Evolutionary conservation across 352 stramenopile species (phyloP), one percentile per base, ranked within the genome.

Genomic region (Pythium phragmiticola): DNA sequence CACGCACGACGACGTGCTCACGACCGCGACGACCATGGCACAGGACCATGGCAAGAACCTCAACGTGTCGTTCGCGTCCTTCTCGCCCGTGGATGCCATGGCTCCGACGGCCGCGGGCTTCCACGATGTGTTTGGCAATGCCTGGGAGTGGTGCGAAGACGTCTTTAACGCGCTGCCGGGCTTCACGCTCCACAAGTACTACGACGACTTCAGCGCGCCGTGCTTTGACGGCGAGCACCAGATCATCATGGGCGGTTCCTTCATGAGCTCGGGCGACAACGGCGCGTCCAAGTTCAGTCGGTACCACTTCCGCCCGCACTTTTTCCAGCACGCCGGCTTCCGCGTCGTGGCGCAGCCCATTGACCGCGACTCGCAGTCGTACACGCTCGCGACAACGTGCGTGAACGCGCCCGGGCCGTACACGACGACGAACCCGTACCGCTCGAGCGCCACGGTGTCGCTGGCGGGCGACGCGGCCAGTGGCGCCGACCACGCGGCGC

Each of bases 121-220:
- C 72, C 75, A 93, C 58, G 95, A 99, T 66, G 91, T 96, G 19
- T 92, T 97, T 50, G 95, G 96, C 43, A 99, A 98, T 75, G 90
- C 87, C 26, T 99, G 96, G 96, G 92, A 99, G 72, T 98, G 92
- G 93, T 97, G 88, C 41, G 94, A 98, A 69, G 96, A 98, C 77
- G 81, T 92, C 69, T 98, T 99, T 65, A 95, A 89, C 52, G 85
- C 95, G 42, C 82, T 99, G 11, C 88, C 94, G 14, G 90, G 89
- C 30, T 98, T 98, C 68, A 73, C 92, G 33, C 76, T 97, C 46
- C 87, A 96, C 67, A 75, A 72, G 57, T 92, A 98, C 48, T 99
- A 99, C 77, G 95, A 99, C 73, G 96, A 99, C 74, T 99, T 99
- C 66, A 98, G 90, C 33, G 93, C 95, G 48, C 96, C 96, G n/a